Evolutionary conservation across 2,329 filamentous ascomycete species (phyloP).

Genomic region (Bipolaris bicolor): DNA sequence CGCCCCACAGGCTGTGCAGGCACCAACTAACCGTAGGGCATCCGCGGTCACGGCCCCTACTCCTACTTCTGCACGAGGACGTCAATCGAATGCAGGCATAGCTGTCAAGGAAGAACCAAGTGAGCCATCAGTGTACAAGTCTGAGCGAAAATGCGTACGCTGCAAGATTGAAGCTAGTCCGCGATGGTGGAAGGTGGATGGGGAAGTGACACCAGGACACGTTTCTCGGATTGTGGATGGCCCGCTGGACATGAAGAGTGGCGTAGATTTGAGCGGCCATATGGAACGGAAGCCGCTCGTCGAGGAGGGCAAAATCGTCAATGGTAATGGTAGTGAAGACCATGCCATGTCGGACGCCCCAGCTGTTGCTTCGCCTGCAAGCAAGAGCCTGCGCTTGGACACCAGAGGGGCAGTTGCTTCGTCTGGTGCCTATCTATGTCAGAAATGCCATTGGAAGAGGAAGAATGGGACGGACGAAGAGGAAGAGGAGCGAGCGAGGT

Average conservation of each 20-base stretch:
- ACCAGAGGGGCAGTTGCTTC: slow-evolving; percentile 26
- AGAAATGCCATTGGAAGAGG: slow-evolving; percentile 57
- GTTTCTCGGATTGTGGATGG: slow-evolving; percentile 28
- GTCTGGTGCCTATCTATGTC: slow-evolving; percentile 49
- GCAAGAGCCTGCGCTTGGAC: slow-evolving; percentile 28
- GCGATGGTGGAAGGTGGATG: slow-evolving; percentile 57
- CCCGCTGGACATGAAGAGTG: slow-evolving; percentile 28
- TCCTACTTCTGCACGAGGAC: slow-evolving; percentile 43
- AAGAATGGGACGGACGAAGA: slow-evolving; percentile 44
- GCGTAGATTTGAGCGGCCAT: slow-evolving; percentile 22
- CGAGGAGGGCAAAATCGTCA: slow-evolving; percentile 28
- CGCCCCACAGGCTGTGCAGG: slow-evolving; percentile 41
- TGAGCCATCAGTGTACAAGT: slow-evolving; percentile 36
- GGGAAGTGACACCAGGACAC: slow-evolving; percentile 15
- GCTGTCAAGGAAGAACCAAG: slow-evolving; percentile 47
- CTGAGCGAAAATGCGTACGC: slow-evolving; percentile 50
- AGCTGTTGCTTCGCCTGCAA: slow-evolving; percentile 25
- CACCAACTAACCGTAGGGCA: slow-evolving; percentile 49
- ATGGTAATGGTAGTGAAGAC: slow-evolving; percentile 33
- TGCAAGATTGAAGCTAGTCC: slow-evolving; percentile 71
- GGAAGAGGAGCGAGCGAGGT: slow-evolving; percentile 38
- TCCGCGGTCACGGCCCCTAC: slow-evolving; percentile 45
- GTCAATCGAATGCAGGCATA: slow-evolving; percentile 45
- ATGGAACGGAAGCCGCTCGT: slow-evolving; percentile 22
- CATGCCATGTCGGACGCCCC: slow-evolving; percentile 41